Evolutionary conservation across 2,329 filamentous ascomycete species (phyloP), one percentile per base, ranked within the genome.

Genomic region (Metarhizium anisopliae): DNA sequence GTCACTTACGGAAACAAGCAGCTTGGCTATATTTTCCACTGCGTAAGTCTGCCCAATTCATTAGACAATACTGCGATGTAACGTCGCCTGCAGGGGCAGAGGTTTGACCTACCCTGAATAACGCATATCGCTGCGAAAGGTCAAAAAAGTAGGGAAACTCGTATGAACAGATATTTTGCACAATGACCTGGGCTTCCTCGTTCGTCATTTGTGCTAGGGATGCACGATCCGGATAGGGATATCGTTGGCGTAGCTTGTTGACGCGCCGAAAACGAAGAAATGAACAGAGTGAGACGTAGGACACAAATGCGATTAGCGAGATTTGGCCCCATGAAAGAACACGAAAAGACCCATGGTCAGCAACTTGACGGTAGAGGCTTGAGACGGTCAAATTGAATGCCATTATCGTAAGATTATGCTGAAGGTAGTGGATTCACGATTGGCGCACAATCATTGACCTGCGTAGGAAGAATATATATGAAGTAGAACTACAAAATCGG

Each of bases 121-220:
- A 63, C 40, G 70, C 72, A 30, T 73, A 64, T 53, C 72, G 69
- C 47, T 74, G 61, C 1, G 67, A 63, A 35, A 73, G 57, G 16
- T 70, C 67, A 57, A 70, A 73, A 38, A 72, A 63, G 16, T 67
- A 61, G 0, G 74, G 72, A 36, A 74, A 75, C 53, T 75, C 73
- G 2, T 62, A 57, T 11, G 63, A 56, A 6, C 64, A 58, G 6
- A 71, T 56, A 42, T 66, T 65, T 57, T 69, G 67, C 16, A 76
- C 63, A 57, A 79, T 74, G 55, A 69, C 67, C 56, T 75, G 73
- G 7, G 78, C 75, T 52, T 80, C 71, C 58, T 68, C 58, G 43
- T 71, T 68, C n/a, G 71, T 74, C 74, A 76, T 76, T 52, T 62
- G 58, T 7, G 67, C 62, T 6, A 75, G 56, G 4, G 72, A 73